Percentiles rank a stretch among this genome's conserved stretches.
These are phyloP conservation scores for Geotrichum europaeum DNA, from an alignment of 1,139 yeast genomes.

Conservation along the genomic window DNA sequence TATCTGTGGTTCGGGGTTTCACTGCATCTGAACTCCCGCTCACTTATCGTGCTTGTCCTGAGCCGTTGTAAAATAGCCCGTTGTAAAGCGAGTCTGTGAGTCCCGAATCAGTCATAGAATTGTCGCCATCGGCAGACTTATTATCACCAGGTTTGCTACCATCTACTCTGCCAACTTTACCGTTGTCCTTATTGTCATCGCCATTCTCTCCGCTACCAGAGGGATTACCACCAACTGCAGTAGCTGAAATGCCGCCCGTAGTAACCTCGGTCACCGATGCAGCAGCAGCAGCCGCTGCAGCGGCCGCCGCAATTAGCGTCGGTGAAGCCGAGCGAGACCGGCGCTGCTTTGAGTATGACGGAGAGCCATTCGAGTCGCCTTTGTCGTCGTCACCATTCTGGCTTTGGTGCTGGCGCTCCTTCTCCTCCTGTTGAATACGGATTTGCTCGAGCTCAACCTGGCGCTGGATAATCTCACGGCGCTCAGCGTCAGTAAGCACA, in stretches of 20 bases:
- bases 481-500: conserved; percentile 3
- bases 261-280: conserved; percentile 9
- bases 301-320: conserved; percentile 9
- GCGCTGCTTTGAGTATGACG: not conserved
- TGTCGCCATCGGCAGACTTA: not conserved
- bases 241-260: conserved; percentile 1
- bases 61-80: not conserved
- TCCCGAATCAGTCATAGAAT: not conserved
- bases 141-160: not conserved
- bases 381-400: not conserved
- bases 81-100: not conserved
- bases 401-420: conserved; percentile 4
- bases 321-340: conserved; percentile 12
- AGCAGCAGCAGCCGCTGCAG: conserved; percentile 17
- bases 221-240: not conserved
- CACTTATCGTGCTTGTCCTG: not conserved
- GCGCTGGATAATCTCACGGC: conserved; percentile 4
- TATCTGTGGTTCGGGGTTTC: too few relatives aligned
- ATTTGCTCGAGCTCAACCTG: conserved; percentile 4
- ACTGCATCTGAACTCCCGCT: not conserved
- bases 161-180: not conserved
- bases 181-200: not conserved
- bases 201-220: not conserved
- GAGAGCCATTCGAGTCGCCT: not conserved
- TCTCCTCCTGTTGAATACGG: conserved; percentile 1